A percentile compares a stretch with the other conserved stretches of the same genome.
Conservation (phyloP, 257 asterid species). For the Henckelia pumila region DNA sequence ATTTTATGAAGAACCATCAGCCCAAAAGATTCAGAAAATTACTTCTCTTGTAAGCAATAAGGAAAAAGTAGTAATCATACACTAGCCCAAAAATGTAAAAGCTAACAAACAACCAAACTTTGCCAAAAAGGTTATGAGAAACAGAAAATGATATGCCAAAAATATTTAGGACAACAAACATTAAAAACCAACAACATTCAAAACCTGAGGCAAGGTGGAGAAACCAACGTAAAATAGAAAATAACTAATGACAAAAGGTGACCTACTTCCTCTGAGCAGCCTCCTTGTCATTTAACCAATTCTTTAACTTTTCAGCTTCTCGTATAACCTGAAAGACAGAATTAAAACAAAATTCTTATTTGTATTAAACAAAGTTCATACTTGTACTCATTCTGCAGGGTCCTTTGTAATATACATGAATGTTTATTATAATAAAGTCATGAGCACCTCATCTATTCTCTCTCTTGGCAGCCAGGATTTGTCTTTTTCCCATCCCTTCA, state of each 20-base stretch:
- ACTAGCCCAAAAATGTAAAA: not conserved
- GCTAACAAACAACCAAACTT: not conserved
- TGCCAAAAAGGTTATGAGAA: not conserved
- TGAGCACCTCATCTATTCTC: slow-evolving; percentile 76
- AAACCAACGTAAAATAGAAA: not conserved
- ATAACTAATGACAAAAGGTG: not conserved
- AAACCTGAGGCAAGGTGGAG: not conserved
- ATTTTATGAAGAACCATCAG: not conserved
- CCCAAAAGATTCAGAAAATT: not conserved
- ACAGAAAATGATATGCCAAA: not conserved
- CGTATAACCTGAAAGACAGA: slow-evolving; percentile 47
- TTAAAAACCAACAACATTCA: not conserved
- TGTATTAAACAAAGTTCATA: not conserved
- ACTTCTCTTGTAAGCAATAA: not conserved
- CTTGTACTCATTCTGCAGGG: not conserved
- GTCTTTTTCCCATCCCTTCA: slow-evolving; percentile 76
- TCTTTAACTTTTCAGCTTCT: slow-evolving; percentile 75
- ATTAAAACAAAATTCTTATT: slow-evolving; percentile 10
- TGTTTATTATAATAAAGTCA: slow-evolving; percentile 14
- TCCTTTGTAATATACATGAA: slow-evolving; percentile 16
- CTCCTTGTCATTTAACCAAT: slow-evolving; percentile 83
- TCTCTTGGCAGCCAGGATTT: slow-evolving; percentile 87
- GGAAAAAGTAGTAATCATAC: not conserved
- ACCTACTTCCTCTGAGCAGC: slow-evolving; percentile 84
- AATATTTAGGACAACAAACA: not conserved